Evolutionary conservation across 495 filamentous ascomycete species (phyloP), one percentile per base, ranked within the genome.

Genomic region (Aspergillus incahuasiensis): DNA sequence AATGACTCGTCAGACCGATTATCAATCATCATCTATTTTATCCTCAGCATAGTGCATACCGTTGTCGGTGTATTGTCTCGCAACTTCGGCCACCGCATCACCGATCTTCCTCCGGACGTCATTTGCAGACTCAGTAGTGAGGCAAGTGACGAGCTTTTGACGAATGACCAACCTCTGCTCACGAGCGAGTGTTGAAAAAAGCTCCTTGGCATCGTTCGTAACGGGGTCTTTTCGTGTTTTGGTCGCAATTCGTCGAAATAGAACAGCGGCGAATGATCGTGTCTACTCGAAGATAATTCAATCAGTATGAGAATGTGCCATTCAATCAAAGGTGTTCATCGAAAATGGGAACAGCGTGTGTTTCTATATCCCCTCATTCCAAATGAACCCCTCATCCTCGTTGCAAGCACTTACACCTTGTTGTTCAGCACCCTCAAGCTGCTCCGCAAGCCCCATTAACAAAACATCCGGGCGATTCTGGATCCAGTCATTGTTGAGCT

Each of bases 31-130:
- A 42, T 30, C 41, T 44, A 52, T n/a, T 16, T 52, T 43, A 22
- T 22, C 43, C 39, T 32, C 55, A 25, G 40, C 7, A 38, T 52
- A 15, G 20, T 60, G 63, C 88, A 70, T 79, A 95, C 90, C 86
- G 59, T 86, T 88, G 63, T 97, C 95, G 48, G 88, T 87, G 70
- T 97, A 95, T 68, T 97, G 90, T 63, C 95, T 85, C 30, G 92
- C 95, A 42, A 97, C 76, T 68, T 99, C 95, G 6, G 95, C 95
- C 56, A 97, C 86, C 2, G 94, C 91, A 71, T 99, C 95, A 52
- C 91, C 92, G 66, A 97, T 88, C 73, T 97, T 99, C 69, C 95
- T 95, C 66, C 95, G 80, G 34, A 95, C 88, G 15, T 82, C 71
- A 42, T 81, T 76, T 19, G 86, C 78, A 6, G 78, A 72, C 72